Evolutionary conservation across 257 asterid genomes (phyloP).

Genomic region (Ilex aquifolium): DNA sequence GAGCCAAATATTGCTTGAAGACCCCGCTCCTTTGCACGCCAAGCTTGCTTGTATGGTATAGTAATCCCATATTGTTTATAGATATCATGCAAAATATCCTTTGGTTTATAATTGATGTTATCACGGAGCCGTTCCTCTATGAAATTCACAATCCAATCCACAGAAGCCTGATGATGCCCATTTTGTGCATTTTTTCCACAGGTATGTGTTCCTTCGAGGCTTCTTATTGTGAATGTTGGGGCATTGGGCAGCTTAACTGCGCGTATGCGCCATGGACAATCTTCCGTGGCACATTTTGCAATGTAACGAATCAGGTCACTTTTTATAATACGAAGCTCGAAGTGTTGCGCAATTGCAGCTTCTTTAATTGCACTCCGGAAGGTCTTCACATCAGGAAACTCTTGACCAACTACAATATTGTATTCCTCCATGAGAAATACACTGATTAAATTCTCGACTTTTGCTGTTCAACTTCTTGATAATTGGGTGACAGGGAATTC

Average conservation of each 20-base stretch:
- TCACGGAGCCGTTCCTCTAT: conserved; percentile 63
- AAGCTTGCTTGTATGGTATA: conserved; percentile 80
- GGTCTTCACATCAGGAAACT: conserved; percentile 69
- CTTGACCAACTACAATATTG: conserved; percentile 50
- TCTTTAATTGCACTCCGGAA: conserved; percentile 69
- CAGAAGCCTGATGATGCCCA: conserved; percentile 81
- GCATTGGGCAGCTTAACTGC: conserved; percentile 73
- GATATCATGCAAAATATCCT: conserved; percentile 63
- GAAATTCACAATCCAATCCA: conserved; percentile 79
- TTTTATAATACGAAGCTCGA: conserved; percentile 60
- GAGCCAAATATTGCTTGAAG: conserved; percentile 79
- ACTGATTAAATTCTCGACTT: not conserved
- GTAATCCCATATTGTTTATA: conserved; percentile 64
- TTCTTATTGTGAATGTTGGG: conserved; percentile 56
- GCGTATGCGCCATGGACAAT: conserved; percentile 84
- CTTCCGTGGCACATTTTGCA: conserved; percentile 73
- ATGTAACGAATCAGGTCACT: conserved; percentile 69
- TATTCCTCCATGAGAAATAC: conserved; percentile 43
- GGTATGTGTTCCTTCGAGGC: conserved; percentile 57
- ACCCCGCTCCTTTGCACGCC: conserved; percentile 91
- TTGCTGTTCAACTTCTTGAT: not conserved
- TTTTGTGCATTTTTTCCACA: conserved; percentile 56
- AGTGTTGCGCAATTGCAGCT: conserved; percentile 79
- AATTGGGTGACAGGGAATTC: not conserved
- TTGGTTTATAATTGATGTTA: conserved; percentile 70